Conservation (phyloP, 495 filamentous ascomycete species). For the Sabuloglossum arenarium region DNA sequence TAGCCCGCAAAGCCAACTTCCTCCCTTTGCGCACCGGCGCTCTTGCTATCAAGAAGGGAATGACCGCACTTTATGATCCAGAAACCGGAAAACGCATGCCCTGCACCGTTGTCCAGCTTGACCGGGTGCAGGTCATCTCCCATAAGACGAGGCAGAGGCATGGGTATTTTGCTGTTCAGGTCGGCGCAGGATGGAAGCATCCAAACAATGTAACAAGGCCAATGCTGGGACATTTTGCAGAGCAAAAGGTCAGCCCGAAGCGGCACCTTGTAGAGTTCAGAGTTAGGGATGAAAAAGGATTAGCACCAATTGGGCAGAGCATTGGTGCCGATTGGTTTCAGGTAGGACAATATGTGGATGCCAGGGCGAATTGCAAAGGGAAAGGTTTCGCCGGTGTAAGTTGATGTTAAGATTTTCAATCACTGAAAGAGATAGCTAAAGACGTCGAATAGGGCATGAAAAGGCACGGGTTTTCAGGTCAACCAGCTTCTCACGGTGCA, state of each 20-base stretch:
- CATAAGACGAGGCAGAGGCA: conserved; percentile 62
- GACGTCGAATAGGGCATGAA: conserved; percentile 52
- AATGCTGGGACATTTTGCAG: conserved; percentile 67
- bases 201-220: conserved; percentile 56
- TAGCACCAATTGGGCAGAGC: conserved; percentile 48
- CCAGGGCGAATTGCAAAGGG: conserved; percentile 53
- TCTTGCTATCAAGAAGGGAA: conserved; percentile 77
- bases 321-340: conserved; percentile 73
- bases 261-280: conserved; percentile 66
- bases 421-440: neutral
- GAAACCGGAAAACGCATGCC: conserved; percentile 55
- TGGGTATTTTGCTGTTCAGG: conserved; percentile 83
- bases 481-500: conserved; percentile 84
- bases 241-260: conserved; percentile 60
- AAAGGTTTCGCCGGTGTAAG: conserved; percentile 66
- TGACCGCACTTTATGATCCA: conserved; percentile 72
- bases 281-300: conserved; percentile 46
- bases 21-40: conserved; percentile 66
- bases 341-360: conserved; percentile 79
- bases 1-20: conserved; percentile 53
- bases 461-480: conserved; percentile 66
- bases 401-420: neutral
- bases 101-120: conserved; percentile 86
- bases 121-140: conserved; percentile 69
- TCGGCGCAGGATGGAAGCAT: conserved; percentile 62